A percentile compares a stretch with the other conserved stretches of the same genome.
Evolutionary conservation across 164 flowering plant species (phyloP).

Genomic region (Chloranthus sessilifolius): DNA sequence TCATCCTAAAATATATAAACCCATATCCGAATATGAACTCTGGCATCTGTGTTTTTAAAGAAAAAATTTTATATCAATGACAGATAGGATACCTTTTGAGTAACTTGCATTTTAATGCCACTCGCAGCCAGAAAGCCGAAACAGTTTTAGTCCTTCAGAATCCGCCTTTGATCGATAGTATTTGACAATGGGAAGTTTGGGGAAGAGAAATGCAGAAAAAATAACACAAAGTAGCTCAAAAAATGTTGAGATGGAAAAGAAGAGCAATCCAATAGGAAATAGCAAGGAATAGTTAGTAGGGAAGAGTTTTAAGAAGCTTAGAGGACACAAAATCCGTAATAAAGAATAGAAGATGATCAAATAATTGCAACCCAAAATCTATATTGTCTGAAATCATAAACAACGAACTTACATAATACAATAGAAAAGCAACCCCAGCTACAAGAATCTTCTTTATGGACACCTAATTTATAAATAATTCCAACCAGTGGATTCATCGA

Average conservation of each 20-base stretch:
- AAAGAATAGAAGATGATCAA: too few species aligned
- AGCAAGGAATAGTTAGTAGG: not conserved
- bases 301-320: too few species aligned
- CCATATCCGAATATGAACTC: too few species aligned
- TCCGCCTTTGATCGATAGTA: conserved; percentile 76
- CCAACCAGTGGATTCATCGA: too few species aligned
- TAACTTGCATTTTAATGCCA: conserved; percentile 36
- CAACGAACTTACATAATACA: too few species aligned
- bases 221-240: conserved; percentile 59
- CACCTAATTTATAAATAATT: too few species aligned
- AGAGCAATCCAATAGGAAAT: conserved; percentile 43
- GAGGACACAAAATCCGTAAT: not conserved
- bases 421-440: too few species aligned
- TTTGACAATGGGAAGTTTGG: conserved; percentile 64
- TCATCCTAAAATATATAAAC: conserved; percentile 35
- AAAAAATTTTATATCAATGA: too few species aligned
- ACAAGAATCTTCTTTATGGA: too few species aligned
- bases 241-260: conserved; percentile 45
- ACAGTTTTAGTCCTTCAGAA: conserved; percentile 74
- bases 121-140: conserved; percentile 68
- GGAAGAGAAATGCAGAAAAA: conserved; percentile 58
- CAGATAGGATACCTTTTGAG: conserved; percentile 15
- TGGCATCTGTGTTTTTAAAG: too few species aligned
- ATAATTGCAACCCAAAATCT: too few species aligned
- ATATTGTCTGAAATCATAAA: too few species aligned